A percentile compares a stretch with the other conserved stretches of the same genome.
phyloP scores from a whole-genome alignment of 164 flowering plant species.

The Dillenia turbinata region DNA sequence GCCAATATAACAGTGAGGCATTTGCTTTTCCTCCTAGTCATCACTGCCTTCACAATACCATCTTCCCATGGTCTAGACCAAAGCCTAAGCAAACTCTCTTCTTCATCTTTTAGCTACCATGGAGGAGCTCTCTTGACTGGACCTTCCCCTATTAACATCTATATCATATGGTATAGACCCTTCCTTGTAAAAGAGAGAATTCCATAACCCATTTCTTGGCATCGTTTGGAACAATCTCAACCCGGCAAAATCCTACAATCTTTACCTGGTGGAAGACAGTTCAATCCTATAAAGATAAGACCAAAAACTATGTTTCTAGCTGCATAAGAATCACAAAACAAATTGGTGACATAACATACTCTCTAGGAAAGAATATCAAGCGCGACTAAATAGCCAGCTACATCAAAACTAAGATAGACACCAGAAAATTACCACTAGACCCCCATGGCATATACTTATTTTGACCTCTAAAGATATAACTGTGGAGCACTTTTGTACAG shows the following conservation, averaged over 20 bases:
- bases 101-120: slow-evolving; percentile 23
- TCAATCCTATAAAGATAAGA: slow-evolving; percentile 17
- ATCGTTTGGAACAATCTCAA: slow-evolving; percentile 12
- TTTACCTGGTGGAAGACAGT: slow-evolving; percentile 27
- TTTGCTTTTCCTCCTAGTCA: slow-evolving; percentile 9
- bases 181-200: slow-evolving; percentile 18
- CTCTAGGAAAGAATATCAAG: slow-evolving; percentile 27
- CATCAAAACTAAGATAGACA: slow-evolving; percentile 12
- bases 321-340: slow-evolving; percentile 13
- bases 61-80: slow-evolving; percentile 12
- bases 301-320: slow-evolving; percentile 15
- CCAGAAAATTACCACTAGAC: slow-evolving; percentile 10
- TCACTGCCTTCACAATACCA: slow-evolving; percentile 10
- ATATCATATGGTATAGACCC: slow-evolving; percentile 31
- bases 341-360: slow-evolving; percentile 9
- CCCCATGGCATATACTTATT: slow-evolving; percentile 23
- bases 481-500: too few relatives aligned
- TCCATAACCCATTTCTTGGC: slow-evolving; percentile 24
- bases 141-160: slow-evolving; percentile 21
- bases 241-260: slow-evolving; percentile 10
- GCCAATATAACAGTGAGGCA: slow-evolving; percentile 4
- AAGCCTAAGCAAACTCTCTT: slow-evolving; percentile 8
- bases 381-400: slow-evolving; percentile 17
- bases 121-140: slow-evolving; percentile 24
- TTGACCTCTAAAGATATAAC: slow-evolving; percentile 21